Evolutionary conservation across 2,329 filamentous ascomycete genomes (phyloP), one percentile per base, ranked within the genome.

Genomic region (Colletotrichum caudatum): DNA sequence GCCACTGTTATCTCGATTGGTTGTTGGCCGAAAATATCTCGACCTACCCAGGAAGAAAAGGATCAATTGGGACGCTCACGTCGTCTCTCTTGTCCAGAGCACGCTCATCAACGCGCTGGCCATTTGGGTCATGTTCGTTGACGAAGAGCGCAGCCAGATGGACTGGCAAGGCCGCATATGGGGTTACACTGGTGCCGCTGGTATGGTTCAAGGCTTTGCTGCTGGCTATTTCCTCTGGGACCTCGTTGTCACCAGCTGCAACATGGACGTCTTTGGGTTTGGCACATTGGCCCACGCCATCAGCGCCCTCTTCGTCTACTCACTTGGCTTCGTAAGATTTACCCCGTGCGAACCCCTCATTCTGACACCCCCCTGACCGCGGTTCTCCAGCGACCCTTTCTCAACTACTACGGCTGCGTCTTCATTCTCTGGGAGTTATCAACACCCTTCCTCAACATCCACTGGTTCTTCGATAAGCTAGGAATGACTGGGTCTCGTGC

Each of bases 391-490:
- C 88, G 93, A 72, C 94, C 94, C 2, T 95, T 95, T 77, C 87
- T 95, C 74, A 95, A 95, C 84, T 95, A 91, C 84, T 97, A 96
- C 81, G 92, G 89, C 68, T 88, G 88, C 68, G 89, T 90, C 71
- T 97, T 97, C 81, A 93, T 97, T 77, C 90, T 96, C 70, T 97
- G 94, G 88, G 94, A 97, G 81, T 88, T 97, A 50, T 95, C 93
- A 35, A 93, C 92, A 5, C 93, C 93, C 9, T 95, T 96, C 81
- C 87, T 96, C 69, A 97, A 97, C 79, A 88, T 95, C 78, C 94
- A 97, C 84, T 97, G 94, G 94, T 96, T 96, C 84, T 93, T 93
- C 82, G 94, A 97, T 82, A 97, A 97, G 84, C 84, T 95, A 71
- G 88, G 90, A 77, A 90, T 94, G 86, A 96, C 94, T 0, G 94